Evolutionary conservation across 2,329 filamentous ascomycete species (phyloP).

Genomic region (Coniochaeta sp.): DNA sequence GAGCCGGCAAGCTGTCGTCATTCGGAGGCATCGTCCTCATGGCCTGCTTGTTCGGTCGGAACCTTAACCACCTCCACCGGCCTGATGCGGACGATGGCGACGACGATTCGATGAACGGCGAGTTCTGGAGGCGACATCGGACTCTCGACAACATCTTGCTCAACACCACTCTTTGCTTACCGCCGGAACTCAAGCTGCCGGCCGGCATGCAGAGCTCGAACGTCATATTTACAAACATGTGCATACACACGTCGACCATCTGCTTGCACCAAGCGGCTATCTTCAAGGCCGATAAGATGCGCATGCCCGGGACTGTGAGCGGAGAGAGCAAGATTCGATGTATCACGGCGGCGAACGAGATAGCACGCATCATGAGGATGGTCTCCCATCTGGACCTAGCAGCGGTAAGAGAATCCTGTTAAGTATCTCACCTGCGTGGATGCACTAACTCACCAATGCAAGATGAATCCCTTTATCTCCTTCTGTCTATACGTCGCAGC

Average conservation of each 20-base stretch:
- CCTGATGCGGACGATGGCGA: slow-evolving; percentile 76
- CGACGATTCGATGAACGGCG: slow-evolving; percentile 72
- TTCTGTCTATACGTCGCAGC: slow-evolving; percentile 96
- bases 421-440: neutral
- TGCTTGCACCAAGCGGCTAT: slow-evolving; percentile 98
- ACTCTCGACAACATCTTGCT: slow-evolving; percentile 84
- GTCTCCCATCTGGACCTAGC: slow-evolving; percentile 85
- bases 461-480: slow-evolving; percentile 94
- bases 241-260: slow-evolving; percentile 91
- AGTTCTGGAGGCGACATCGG: slow-evolving; percentile 92
- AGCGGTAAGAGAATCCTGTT: slow-evolving; percentile 42
- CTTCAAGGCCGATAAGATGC: slow-evolving; percentile 90
- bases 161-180: slow-evolving; percentile 79
- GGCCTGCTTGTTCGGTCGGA: slow-evolving; percentile 85
- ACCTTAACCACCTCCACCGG: slow-evolving; percentile 84
- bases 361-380: slow-evolving; percentile 91
- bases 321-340: slow-evolving; percentile 90
- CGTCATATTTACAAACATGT: slow-evolving; percentile 92
- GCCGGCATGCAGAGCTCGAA: slow-evolving; percentile 70
- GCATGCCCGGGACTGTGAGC: slow-evolving; percentile 66
- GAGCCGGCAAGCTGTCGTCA: slow-evolving; percentile 66
- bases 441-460: neutral
- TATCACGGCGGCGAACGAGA: slow-evolving; percentile 87
- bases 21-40: slow-evolving; percentile 77
- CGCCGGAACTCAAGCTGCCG: slow-evolving; percentile 71